Base-by-base conservation (phyloP, 371 early-diverging fungal genomes). In the Mortierella sp. region DNA sequence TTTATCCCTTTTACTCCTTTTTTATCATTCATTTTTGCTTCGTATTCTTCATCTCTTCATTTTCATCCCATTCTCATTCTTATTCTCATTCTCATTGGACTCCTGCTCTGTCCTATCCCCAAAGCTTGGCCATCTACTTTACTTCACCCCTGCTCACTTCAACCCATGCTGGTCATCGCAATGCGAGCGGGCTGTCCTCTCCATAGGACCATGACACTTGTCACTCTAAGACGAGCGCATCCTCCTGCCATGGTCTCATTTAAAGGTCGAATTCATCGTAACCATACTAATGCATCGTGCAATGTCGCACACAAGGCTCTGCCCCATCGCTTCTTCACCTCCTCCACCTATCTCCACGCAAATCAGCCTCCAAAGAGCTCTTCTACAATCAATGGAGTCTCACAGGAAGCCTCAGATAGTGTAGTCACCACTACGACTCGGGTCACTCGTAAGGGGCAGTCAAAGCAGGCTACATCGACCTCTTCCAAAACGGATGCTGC, bases 301-400 rank as follows among this genome's bases (percentile, higher is more conserved):
- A 53, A 45, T 32, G 61, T 60, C n/a, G 43, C 33, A 33, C 47
- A 28, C 13, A 68, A 65, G 13, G 36, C 59, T n/a, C 36, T 81
- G 19, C 82, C 82, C 21, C 58, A 65, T 40, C 76, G 76, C 48
- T 81, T 81, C 72, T 81, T 81, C 41, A 72, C 82, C 4, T 76
- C 82, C 9, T 72, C 82, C 2, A 62, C 60, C 5, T 57, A 58
- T 38, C 72, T 70, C 9, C 41, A 59, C 41, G 65, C 71, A 58
- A 65, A 33, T 32, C 75, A 74, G 48, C 79, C 74, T 0, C 80
- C 80, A 24, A 79, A 63, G 58, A 71, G 68, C 69, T 65, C 68
- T 2, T 28, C 70, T 13, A 43, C 70, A 4, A 24, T 58, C 5
- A 24, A 50, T 32, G 62, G 57, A 1, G 8, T 40, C 5, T 53